Evolutionary conservation across 78 protist genomes (phyloP).

Genomic region (Parvularia atlantis): DNA sequence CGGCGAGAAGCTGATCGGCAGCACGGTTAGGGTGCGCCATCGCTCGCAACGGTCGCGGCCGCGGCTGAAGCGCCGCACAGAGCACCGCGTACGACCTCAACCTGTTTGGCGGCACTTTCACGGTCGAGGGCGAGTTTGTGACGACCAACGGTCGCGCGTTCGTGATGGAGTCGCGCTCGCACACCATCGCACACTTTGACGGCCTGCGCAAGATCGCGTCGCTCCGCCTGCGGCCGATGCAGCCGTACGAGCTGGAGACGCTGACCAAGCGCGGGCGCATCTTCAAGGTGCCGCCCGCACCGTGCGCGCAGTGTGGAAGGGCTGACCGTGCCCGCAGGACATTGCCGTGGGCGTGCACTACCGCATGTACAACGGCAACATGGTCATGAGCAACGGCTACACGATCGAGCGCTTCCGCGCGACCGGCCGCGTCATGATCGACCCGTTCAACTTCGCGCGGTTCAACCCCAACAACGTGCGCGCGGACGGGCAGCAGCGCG

Average conservation of each 20-base stretch:
- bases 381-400: not conserved
- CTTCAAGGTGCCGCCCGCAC: too few species aligned
- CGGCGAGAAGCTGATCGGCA: not conserved
- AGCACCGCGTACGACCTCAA: not conserved
- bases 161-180: not conserved
- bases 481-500: not conserved
- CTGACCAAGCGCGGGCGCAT: not conserved
- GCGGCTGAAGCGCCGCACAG: not conserved
- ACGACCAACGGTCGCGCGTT: not conserved
- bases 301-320: not conserved
- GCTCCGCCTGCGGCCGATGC: not conserved
- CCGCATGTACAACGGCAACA: not conserved
- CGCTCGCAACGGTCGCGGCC: not conserved
- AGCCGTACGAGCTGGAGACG: not conserved
- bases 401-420: not conserved
- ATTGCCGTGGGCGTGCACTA: not conserved
- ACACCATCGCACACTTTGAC: not conserved
- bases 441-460: not conserved
- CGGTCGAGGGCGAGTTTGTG: not conserved
- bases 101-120: not conserved
- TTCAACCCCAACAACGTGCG: not conserved
- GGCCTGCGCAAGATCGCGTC: not conserved
- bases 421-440: not conserved
- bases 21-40: not conserved
- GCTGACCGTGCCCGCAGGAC: not conserved